Evolutionary conservation across 148 eudicot genomes (phyloP).

Genomic region (Persicaria maculosa): DNA sequence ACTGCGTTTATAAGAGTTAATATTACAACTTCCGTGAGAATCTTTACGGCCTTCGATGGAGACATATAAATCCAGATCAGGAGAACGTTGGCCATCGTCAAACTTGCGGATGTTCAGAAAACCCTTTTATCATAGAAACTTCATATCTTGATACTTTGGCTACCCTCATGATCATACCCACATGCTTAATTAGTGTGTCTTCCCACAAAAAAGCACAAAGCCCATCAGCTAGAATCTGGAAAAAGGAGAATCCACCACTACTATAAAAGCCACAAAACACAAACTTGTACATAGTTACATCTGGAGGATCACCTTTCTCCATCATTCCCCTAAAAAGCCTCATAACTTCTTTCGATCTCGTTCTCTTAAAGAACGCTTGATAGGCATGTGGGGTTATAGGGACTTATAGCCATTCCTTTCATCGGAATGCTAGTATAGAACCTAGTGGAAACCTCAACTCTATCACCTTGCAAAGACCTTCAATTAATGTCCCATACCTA

Average conservation of each 20-base stretch:
- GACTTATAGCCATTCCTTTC: conserved; percentile 78
- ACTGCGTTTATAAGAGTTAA: conserved; percentile 2
- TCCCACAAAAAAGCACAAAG: conserved; percentile 58
- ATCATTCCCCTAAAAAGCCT: conserved; percentile 77
- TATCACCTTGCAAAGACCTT: conserved; percentile 83
- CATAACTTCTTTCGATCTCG: conserved; percentile 54
- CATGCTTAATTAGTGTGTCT: conserved; percentile 57
- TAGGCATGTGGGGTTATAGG: conserved; percentile 61
- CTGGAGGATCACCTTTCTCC: conserved; percentile 70
- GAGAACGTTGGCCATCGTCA: conserved; percentile 38
- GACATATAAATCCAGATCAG: background rate
- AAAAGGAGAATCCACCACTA: conserved; percentile 43
- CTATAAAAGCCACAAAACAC: conserved; percentile 82
- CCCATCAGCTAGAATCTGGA: conserved; percentile 70
- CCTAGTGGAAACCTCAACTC: conserved; percentile 61
- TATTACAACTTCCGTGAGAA: background rate
- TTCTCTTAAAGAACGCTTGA: conserved; percentile 63
- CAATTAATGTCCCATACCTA: conserved; percentile 80
- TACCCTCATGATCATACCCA: conserved; percentile 53
- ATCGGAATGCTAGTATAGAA: conserved; percentile 69
- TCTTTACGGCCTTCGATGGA: background rate
- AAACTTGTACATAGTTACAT: conserved; percentile 54
- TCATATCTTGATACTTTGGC: conserved; percentile 56
- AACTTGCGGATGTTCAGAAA: conserved; percentile 75
- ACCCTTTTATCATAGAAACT: conserved; percentile 58